A percentile compares a stretch with the other conserved stretches of the same genome.
phyloP scores from a whole-genome alignment of 1,139 yeast genomes.

The Saccharomyces uvarum region DNA sequence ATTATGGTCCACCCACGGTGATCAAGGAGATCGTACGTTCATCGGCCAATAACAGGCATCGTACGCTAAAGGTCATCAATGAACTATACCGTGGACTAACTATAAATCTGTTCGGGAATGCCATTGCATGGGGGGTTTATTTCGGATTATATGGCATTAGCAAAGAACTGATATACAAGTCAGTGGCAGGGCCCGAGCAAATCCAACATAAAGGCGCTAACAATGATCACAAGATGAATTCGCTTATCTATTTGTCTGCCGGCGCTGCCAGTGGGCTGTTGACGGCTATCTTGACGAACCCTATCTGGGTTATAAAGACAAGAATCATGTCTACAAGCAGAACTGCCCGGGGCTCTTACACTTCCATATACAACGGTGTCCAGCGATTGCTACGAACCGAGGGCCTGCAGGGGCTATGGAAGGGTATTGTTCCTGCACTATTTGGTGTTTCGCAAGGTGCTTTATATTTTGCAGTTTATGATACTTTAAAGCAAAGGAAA shows the following conservation, averaged over 20 bases:
- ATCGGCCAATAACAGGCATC: slow-evolving; percentile 12
- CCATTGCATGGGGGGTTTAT: slow-evolving; percentile 83
- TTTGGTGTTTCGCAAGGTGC: slow-evolving; percentile 86
- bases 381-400: slow-evolving; percentile 37
- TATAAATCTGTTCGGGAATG: slow-evolving; percentile 76
- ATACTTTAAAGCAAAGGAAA: slow-evolving; percentile 45
- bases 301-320: slow-evolving; percentile 95
- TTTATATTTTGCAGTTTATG: slow-evolving; percentile 78
- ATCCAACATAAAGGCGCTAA: slow-evolving; percentile 2
- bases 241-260: slow-evolving; percentile 38
- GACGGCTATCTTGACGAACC: slow-evolving; percentile 76
- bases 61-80: slow-evolving; percentile 13
- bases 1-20: neutral
- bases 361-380: slow-evolving; percentile 44
- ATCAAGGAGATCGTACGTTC: slow-evolving; percentile 19
- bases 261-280: slow-evolving; percentile 65
- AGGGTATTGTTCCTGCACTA: slow-evolving; percentile 74
- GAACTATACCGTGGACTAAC: slow-evolving; percentile 68
- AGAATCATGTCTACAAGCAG: slow-evolving; percentile 62
- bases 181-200: slow-evolving; percentile 2
- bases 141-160: slow-evolving; percentile 61
- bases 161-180: slow-evolving; percentile 36
- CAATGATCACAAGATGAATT: slow-evolving; percentile 24
- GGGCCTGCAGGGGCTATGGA: slow-evolving; percentile 69
- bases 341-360: slow-evolving; percentile 44